Conservation (phyloP, 495 filamentous ascomycete species). For the Glonium stellatum region DNA sequence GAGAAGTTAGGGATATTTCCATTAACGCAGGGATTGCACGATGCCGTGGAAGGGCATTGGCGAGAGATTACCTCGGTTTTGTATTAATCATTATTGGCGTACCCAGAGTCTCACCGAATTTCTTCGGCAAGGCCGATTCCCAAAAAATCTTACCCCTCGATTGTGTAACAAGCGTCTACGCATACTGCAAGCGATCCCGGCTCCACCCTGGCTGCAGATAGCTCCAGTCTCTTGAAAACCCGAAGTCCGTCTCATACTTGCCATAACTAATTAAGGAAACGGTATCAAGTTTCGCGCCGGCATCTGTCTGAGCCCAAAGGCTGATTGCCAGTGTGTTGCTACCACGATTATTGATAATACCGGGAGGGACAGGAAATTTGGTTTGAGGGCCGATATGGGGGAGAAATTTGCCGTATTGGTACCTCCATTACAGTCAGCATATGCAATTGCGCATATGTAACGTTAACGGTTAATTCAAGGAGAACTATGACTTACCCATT, state of each 20-base stretch:
- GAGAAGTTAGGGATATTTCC: slow-evolving; percentile 16
- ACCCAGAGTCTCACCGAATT: no score
- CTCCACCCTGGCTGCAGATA: not conserved
- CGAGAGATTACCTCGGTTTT: not conserved
- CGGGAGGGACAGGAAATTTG: slow-evolving; percentile 44
- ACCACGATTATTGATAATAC: slow-evolving; percentile 47
- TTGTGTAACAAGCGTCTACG: no score
- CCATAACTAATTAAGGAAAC: not conserved
- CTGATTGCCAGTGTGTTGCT: slow-evolving; percentile 44
- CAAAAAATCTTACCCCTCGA: no score
- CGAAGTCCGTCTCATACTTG: not conserved
- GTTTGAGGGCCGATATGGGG: slow-evolving; percentile 47
- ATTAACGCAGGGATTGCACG: slow-evolving; percentile 5
- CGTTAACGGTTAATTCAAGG: not conserved
- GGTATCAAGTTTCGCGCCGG: slow-evolving; percentile 10
- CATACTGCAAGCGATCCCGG: not conserved
- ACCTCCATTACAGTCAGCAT: slow-evolving; percentile 17
- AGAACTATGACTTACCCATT: slow-evolving; percentile 31
- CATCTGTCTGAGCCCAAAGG: slow-evolving; percentile 33
- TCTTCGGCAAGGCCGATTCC: no score
- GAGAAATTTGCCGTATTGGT: slow-evolving; percentile 45
- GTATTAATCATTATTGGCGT: no score
- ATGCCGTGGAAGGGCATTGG: slow-evolving; percentile 7
- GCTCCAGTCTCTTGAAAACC: not conserved
- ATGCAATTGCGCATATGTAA: not conserved